Evolutionary conservation across 495 filamentous ascomycete genomes (phyloP), one percentile per base, ranked within the genome.

Genomic region (Aspergillus hancockii): DNA sequence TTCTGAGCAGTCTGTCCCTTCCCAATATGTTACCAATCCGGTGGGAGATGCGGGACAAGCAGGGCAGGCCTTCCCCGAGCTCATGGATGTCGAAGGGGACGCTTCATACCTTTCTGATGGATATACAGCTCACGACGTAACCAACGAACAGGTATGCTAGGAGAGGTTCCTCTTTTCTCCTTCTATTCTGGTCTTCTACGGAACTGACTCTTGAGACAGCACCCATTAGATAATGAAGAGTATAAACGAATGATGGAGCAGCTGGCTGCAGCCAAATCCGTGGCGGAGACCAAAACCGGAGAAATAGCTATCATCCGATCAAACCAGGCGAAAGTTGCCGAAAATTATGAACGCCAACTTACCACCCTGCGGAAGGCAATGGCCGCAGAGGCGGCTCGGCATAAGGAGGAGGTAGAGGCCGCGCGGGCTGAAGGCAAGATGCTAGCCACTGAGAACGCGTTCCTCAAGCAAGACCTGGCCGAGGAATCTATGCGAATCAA

Each of bases 251-350:
- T 86, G 21, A 69, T 75, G 54, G 70, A 75, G 49, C 74, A 80
- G 22, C 63, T 84, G 28, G 65, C 79, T 34, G 71, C 73, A 13
- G 84, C 83, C 12, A 83, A 77, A 65, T 67, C 70, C 16, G 69
- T 71, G 40, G 73, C 78, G 0, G 74, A 79, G 58, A 75, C 80
- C 14, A 89, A 87, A 68, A 66, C 78, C 12, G 88, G 88, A 2
- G 88, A 91, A 71, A 85, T 85, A 28, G 75, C 86, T 21, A 89
- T 89, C 12, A 79, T 90, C 30, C 85, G 88, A 8, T 81, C 82
- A 6, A 88, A 89, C 53, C 79, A 84, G 52, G 71, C 75, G 3
- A 86, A 82, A 57, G 63, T 79, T 23, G 67, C 68, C 14, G 78
- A 82, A 47, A 83, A 86, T 25, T 80, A 84, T 68, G 85, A 89